Evolutionary conservation across 805 yeast genomes (phyloP).

Genomic region (Candida krabiensis): DNA sequence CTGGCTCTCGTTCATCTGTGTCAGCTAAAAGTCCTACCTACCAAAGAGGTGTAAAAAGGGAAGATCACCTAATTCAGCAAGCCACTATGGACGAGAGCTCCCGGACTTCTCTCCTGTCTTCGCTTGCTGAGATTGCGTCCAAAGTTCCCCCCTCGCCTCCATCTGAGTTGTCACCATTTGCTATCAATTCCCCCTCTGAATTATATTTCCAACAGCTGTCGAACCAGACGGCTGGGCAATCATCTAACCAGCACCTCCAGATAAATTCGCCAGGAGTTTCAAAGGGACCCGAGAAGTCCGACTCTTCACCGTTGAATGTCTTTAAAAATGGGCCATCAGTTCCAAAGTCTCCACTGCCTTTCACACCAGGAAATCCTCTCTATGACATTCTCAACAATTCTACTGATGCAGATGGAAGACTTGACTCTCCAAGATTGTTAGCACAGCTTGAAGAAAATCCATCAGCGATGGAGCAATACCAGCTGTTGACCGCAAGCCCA

Average conservation of each 20-base stretch:
- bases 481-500: conserved; percentile 18
- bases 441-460: conserved; percentile 25
- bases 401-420: conserved; percentile 18
- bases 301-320: conserved; percentile 16
- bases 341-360: conserved; percentile 15
- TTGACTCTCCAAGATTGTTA: conserved; percentile 26
- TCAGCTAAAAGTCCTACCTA: too few species aligned
- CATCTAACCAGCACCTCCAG: too few species aligned
- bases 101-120: conserved; percentile 7
- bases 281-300: conserved; percentile 1
- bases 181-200: conserved; percentile 14
- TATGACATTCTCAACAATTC: conserved; percentile 23
- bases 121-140: conserved; percentile 23
- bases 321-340: conserved; percentile 12
- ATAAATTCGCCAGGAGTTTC: neutral
- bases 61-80: neutral
- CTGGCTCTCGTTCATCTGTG: neutral
- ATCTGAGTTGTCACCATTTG: conserved; percentile 14
- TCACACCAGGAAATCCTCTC: conserved; percentile 22
- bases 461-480: conserved; percentile 24
- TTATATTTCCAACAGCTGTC: conserved; percentile 5
- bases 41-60: conserved; percentile 1
- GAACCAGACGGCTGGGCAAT: too few species aligned
- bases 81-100: conserved; percentile 11
- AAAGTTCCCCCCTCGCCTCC: conserved; percentile 17